Conservation (phyloP, 257 asterid genomes). For the Jasminum sambac region DNA sequence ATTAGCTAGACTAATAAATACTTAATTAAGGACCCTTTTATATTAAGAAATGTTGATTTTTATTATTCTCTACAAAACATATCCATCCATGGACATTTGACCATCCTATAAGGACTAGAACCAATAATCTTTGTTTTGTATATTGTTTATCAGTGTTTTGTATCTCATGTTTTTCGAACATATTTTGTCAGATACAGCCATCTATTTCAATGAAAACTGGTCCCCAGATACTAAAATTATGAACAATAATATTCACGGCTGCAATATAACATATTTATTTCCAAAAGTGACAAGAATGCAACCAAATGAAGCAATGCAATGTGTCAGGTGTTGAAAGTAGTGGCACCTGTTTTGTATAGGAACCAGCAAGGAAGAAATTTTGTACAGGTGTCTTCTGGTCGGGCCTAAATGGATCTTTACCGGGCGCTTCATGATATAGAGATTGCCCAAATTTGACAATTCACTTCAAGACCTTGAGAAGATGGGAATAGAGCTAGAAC, state of each 20-base stretch:
- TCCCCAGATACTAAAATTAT: not conserved
- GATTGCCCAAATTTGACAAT: conserved; percentile 95
- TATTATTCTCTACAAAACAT: not conserved
- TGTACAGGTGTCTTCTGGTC: conserved; percentile 92
- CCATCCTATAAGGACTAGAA: not conserved
- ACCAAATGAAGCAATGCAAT: not conserved
- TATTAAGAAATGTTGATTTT: not conserved
- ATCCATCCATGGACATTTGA: not conserved
- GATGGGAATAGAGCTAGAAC: conserved; percentile 91
- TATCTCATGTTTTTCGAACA: not conserved
- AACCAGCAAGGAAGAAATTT: conserved; percentile 96
- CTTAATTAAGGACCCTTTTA: too few species aligned
- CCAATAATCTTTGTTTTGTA: not conserved
- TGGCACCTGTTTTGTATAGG: conserved; percentile 91
- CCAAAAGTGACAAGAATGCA: not conserved
- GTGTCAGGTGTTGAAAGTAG: not conserved
- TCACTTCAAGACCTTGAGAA: conserved; percentile 87
- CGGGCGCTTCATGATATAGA: conserved; percentile 93
- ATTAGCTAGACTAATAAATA: too few species aligned
- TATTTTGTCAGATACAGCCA: not conserved
- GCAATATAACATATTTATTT: not conserved
- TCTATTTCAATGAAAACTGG: not conserved
- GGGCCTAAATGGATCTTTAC: conserved; percentile 97
- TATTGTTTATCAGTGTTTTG: not conserved
- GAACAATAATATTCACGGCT: not conserved